A percentile compares a stretch with the other conserved stretches of the same genome.
Evolutionary conservation across 345 rosid species (phyloP).

Genomic region (Eucalyptus sp.): DNA sequence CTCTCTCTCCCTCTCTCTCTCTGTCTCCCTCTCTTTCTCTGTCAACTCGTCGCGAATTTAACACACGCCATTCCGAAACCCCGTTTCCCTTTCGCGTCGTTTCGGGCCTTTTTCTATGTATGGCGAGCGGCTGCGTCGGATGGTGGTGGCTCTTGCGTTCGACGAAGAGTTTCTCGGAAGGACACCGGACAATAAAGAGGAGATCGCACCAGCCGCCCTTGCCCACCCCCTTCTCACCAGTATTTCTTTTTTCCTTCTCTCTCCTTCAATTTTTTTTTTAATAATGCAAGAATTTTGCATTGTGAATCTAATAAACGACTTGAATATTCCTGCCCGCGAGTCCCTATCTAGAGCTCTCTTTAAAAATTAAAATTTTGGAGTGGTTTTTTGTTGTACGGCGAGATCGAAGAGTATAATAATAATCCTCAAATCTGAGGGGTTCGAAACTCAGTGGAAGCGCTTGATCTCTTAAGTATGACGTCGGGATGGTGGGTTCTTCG

Average conservation of each 20-base stretch:
- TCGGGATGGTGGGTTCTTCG: too few relatives aligned
- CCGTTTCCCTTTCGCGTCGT: background rate
- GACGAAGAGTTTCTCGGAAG: conserved; percentile 30
- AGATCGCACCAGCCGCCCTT: background rate
- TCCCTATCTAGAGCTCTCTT: background rate
- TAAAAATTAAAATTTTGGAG: background rate
- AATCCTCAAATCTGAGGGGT: background rate
- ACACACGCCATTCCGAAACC: background rate
- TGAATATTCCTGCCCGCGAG: background rate
- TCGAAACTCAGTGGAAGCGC: too few relatives aligned
- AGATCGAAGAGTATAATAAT: background rate
- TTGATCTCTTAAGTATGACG: too few relatives aligned
- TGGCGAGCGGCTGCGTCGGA: background rate
- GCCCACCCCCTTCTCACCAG: background rate
- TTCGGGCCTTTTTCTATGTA: background rate
- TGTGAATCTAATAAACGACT: background rate
- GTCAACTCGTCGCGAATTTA: background rate
- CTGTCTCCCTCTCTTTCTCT: background rate
- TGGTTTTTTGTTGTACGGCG: background rate
- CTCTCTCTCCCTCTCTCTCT: background rate
- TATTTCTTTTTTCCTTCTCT: background rate
- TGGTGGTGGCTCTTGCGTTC: conserved; percentile 31
- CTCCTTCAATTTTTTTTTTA: too few relatives aligned
- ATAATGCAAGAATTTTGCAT: background rate
- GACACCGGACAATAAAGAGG: background rate